Evolutionary conservation across 257 asterid genomes (phyloP), one percentile per base, ranked within the genome.

Genomic region (Dorcoceras hygrometricum): DNA sequence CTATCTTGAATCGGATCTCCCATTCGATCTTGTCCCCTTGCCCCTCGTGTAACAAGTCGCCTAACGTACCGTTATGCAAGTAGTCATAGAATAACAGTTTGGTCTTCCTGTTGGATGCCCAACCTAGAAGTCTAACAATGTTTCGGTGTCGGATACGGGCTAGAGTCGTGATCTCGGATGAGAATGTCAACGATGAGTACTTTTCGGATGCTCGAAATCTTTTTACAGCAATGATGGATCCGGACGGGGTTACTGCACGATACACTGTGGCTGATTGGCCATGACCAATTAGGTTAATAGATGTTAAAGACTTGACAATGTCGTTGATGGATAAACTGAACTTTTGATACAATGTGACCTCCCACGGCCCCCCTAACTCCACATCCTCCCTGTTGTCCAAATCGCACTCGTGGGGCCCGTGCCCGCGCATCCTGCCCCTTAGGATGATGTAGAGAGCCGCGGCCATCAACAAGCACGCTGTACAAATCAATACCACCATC

Each of bases 41-140:
- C 22, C 77, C 74, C 16, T 81, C 93, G 65, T 85, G 93, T 43
- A 89, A 72, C 70, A 87, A 70, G 1, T 76, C 25, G 5, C 86
- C 90, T 63, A 89, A 66, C 1, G 89, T 80, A 31, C 93, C 91
- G 22, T 81, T 80, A 29, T 89, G 79, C 81, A 87, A 39, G 55
- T 87, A 87, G 23, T 89, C 95, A n/a, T 89, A 89, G 76, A 89
- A 74, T 72, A 89, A 67, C n/a, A 89, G 80, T 71, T 89, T 87
- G 1, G 86, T 82, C 81, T 76, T 87, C 75, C 84, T 72, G 43
- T 89, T 89, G 0, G 90, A 75, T 1, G 88, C 95, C 96, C 95
- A 89, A 27, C 96, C 96, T 29, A 89, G 32, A 4, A 89, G 53
- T 32, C 82, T 69, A 7, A 87, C 95, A 20, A 89, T 89, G 79